phyloP scores from a whole-genome alignment of 2,329 filamentous ascomycete species.

The Cordyceps javanica region DNA sequence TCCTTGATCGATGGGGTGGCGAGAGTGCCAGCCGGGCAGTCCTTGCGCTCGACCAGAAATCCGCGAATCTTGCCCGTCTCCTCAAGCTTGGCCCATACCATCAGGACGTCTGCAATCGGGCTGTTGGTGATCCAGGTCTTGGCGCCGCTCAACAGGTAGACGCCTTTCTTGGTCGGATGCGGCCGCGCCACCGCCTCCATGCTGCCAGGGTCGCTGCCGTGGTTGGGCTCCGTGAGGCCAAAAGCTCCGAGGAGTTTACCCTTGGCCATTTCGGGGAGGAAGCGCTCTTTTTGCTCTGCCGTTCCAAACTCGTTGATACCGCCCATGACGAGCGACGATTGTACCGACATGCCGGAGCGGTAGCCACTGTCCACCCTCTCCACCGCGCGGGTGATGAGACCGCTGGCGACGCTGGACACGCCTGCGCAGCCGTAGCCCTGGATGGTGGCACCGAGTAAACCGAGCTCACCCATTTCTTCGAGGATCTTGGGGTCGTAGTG shows the following conservation, averaged over 20 bases:
- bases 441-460: constrained; percentile 80
- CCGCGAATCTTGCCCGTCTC: constrained; percentile 91
- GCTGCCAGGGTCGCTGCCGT: constrained; percentile 83
- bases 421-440: constrained; percentile 85
- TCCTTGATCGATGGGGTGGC: constrained; percentile 90
- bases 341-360: constrained; percentile 87
- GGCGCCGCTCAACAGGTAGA: constrained; percentile 69
- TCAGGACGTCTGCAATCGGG: constrained; percentile 75
- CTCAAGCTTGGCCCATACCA: constrained; percentile 91
- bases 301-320: constrained; percentile 83
- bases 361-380: constrained; percentile 90
- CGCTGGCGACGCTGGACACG: constrained; percentile 80
- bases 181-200: constrained; percentile 86
- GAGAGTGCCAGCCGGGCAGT: constrained; percentile 80
- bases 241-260: constrained; percentile 81
- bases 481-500: constrained; percentile 80
- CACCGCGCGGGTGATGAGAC: constrained; percentile 82
- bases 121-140: constrained; percentile 98
- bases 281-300: constrained; percentile 80
- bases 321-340: constrained; percentile 89
- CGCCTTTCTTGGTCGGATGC: constrained; percentile 78
- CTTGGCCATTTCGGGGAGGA: constrained; percentile 73
- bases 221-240: constrained; percentile 86
- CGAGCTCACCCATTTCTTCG: constrained; percentile 86
- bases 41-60: constrained; percentile 79